Conservation (phyloP, 1,139 yeast genomes). For the Geotrichum candidum region DNA sequence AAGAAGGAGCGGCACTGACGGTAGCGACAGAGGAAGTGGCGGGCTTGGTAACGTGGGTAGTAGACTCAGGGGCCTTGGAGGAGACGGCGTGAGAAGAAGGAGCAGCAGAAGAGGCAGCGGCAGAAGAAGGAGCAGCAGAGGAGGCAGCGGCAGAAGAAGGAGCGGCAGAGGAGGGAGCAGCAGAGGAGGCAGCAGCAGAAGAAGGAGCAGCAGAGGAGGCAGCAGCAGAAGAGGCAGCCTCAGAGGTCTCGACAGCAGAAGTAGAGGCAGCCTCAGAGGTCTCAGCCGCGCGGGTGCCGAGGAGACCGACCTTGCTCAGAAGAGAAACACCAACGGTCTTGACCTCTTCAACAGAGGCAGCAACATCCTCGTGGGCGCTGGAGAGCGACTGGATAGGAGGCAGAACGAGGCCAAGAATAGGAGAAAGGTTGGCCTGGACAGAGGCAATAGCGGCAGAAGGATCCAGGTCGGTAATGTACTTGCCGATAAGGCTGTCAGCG, state of each 20-base stretch:
- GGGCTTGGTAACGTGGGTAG: neutral
- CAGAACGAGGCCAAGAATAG: conserved; percentile 15
- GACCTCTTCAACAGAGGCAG: conserved; percentile 17
- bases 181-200: neutral
- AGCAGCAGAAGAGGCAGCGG: neutral
- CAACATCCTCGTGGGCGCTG: conserved; percentile 16
- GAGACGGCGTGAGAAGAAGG: neutral
- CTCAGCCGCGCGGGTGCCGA: conserved; percentile 5
- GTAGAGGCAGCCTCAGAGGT: conserved; percentile 6
- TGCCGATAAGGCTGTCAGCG: conserved; percentile 13
- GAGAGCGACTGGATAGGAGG: conserved; percentile 18
- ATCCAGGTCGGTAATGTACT: conserved; percentile 16
- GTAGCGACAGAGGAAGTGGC: neutral
- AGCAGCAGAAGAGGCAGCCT: conserved; percentile 36
- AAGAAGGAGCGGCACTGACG: neutral
- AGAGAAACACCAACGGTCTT: conserved; percentile 12
- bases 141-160: neutral
- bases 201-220: neutral
- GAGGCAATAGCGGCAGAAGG: conserved; percentile 18
- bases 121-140: neutral
- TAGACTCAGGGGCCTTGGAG: neutral
- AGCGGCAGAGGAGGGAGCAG: neutral
- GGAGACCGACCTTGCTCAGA: conserved; percentile 9
- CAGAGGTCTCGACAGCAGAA: conserved; percentile 2
- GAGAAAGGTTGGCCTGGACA: conserved; percentile 16